Percentiles rank a stretch among this genome's conserved stretches.
Conservation (phyloP, 2,329 filamentous ascomycete species). For the Hymenoscyphus occultus region DNA sequence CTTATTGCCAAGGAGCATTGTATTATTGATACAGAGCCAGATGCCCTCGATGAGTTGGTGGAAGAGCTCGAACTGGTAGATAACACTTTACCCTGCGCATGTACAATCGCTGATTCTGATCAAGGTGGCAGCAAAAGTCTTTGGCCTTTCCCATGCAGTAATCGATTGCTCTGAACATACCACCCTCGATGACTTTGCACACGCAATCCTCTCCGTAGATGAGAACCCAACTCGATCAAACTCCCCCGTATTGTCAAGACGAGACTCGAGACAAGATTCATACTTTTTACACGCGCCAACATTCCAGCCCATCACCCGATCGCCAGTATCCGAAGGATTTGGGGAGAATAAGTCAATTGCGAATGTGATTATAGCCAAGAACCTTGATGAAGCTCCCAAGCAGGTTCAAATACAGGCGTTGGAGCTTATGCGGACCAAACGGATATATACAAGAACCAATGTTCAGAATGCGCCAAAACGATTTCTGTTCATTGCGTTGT, state of each 20-base stretch:
- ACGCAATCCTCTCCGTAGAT: slow-evolving; percentile 50
- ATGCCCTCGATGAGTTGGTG: slow-evolving; percentile 63
- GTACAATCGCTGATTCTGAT: slow-evolving; percentile 10
- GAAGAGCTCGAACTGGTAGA: slow-evolving; percentile 69
- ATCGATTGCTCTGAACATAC: slow-evolving; percentile 71
- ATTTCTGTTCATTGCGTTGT: slow-evolving; percentile 78
- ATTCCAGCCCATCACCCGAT: slow-evolving; percentile 32
- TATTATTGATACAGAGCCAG: slow-evolving; percentile 70
- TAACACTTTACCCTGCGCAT: neutral
- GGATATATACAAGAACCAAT: slow-evolving; percentile 72
- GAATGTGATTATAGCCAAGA: slow-evolving; percentile 77
- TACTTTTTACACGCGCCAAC: slow-evolving; percentile 33
- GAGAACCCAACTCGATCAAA: slow-evolving; percentile 24
- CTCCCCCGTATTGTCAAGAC: slow-evolving; percentile 30
- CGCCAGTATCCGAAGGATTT: slow-evolving; percentile 36
- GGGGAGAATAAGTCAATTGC: slow-evolving; percentile 59
- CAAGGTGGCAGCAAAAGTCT: slow-evolving; percentile 66
- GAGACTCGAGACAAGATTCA: slow-evolving; percentile 28
- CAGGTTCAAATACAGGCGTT: slow-evolving; percentile 78
- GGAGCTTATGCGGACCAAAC: slow-evolving; percentile 74
- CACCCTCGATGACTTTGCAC: slow-evolving; percentile 77
- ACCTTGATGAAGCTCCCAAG: slow-evolving; percentile 71
- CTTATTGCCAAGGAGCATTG: slow-evolving; percentile 82
- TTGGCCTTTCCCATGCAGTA: slow-evolving; percentile 67
- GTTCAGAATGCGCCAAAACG: slow-evolving; percentile 71